Percentiles rank a stretch among this genome's conserved stretches.
Evolutionary conservation across 2,329 filamentous ascomycete genomes (phyloP).

Genomic region (Chrysoporthe deuterocubensis): DNA sequence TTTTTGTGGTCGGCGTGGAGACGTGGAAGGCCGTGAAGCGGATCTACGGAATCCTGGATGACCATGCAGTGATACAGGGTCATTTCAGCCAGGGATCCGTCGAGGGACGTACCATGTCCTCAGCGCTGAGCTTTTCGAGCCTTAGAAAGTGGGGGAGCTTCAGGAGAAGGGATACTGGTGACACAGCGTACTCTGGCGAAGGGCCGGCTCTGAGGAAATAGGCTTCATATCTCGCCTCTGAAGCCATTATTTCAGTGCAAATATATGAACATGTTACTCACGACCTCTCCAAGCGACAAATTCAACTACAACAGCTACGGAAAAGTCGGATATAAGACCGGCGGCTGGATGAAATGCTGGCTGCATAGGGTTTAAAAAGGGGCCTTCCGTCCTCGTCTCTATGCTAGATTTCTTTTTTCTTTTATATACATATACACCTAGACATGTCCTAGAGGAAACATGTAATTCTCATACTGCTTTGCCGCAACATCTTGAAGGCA

Average conservation of each 20-base stretch:
- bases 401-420: too few species aligned
- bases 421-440: too few species aligned
- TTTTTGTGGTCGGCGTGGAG: conserved; percentile 72
- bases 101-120: conserved; percentile 47
- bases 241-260: too few species aligned
- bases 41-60: conserved; percentile 54
- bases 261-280: neutral
- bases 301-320: neutral
- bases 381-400: too few species aligned
- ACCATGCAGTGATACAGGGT: conserved; percentile 53
- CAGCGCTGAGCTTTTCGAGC: conserved; percentile 56
- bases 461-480: too few species aligned
- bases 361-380: too few species aligned
- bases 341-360: too few species aligned
- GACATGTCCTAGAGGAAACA: too few species aligned
- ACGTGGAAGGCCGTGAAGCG: conserved; percentile 74
- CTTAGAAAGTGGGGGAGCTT: conserved; percentile 47
- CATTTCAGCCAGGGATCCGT: conserved; percentile 58
- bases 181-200: conserved; percentile 8
- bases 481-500: neutral
- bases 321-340: neutral
- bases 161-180: conserved; percentile 37
- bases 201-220: neutral
- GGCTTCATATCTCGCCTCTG: neutral
- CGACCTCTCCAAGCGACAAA: neutral